Conservation (phyloP, 2,329 filamentous ascomycete genomes). For the Aspergillus carbonarius region DNA sequence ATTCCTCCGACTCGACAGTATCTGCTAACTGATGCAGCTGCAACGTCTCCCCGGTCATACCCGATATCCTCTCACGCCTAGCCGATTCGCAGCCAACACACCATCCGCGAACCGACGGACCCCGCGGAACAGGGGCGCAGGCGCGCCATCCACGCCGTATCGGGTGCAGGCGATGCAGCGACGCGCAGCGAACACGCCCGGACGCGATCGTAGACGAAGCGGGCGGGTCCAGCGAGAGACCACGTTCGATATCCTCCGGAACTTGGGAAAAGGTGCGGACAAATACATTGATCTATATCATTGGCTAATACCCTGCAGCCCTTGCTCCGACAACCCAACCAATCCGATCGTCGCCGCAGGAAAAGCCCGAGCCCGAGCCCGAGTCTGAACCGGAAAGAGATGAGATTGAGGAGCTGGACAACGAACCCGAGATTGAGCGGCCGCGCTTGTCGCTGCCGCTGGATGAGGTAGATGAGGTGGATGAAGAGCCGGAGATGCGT, state of each 20-base stretch:
- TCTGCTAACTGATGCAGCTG: constrained; percentile 22
- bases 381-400: constrained; percentile 25
- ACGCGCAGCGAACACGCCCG: constrained; percentile 53
- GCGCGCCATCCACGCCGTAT: constrained; percentile 55
- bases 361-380: constrained; percentile 22
- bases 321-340: constrained; percentile 51
- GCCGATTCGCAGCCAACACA: constrained; percentile 30
- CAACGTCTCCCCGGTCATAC: constrained; percentile 34
- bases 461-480: constrained; percentile 46
- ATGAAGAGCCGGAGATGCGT: constrained; percentile 44
- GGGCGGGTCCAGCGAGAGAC: constrained; percentile 54
- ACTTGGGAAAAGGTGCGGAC: constrained; percentile 51
- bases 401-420: constrained; percentile 49
- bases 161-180: constrained; percentile 56
- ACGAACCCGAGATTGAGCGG: constrained; percentile 46
- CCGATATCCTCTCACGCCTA: constrained; percentile 38
- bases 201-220: constrained; percentile 50
- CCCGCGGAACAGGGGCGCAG: constrained; percentile 31
- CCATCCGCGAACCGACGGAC: constrained; percentile 37
- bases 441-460: constrained; percentile 47
- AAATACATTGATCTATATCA: not conserved
- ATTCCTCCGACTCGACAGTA: not conserved
- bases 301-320: constrained; percentile 31
- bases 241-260: constrained; percentile 54
- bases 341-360: constrained; percentile 49